Percentiles rank a stretch among this genome's conserved stretches.
These are phyloP conservation scores for Chenopodium formosanum DNA, from an alignment of 148 eudicot species.

Conservation along the genomic window DNA sequence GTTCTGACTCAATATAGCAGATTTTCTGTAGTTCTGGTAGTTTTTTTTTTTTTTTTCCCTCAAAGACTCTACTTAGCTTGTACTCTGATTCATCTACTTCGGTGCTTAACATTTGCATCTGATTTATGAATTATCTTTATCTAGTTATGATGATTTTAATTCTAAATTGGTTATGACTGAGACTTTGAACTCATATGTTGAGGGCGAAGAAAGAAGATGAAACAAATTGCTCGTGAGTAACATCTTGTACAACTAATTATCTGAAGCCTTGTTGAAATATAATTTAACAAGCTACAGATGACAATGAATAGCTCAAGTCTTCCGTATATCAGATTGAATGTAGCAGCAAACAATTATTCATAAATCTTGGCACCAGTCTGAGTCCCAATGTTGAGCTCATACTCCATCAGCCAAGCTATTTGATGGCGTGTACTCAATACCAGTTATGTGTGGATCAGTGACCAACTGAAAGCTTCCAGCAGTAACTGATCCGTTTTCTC, in stretches of 20 bases:
- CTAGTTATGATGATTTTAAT: neutral
- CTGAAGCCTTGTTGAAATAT: neutral
- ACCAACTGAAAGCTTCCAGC: constrained; percentile 46
- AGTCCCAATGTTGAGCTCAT: constrained; percentile 1
- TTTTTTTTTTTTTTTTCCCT: neutral
- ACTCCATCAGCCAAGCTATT: constrained; percentile 28
- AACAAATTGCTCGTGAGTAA: neutral
- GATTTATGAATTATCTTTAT: neutral
- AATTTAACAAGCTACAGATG: neutral
- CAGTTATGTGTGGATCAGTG: constrained; percentile 32
- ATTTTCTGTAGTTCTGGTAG: neutral
- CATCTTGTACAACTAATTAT: constrained; percentile 13
- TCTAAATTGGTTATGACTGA: neutral
- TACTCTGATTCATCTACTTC: neutral
- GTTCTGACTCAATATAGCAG: constrained; percentile 13
- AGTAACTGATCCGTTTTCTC: constrained; percentile 32
- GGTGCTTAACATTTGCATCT: neutral
- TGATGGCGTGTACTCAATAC: constrained; percentile 32
- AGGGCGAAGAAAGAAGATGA: neutral
- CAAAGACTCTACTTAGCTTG: neutral
- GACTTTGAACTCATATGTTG: neutral
- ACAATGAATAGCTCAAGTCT: neutral
- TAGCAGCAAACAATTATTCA: constrained; percentile 24
- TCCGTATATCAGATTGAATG: constrained; percentile 8
- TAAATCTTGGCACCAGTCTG: neutral